phyloP scores from a whole-genome alignment of 2,329 filamentous ascomycete species.

The Nothophoma quercina region DNA sequence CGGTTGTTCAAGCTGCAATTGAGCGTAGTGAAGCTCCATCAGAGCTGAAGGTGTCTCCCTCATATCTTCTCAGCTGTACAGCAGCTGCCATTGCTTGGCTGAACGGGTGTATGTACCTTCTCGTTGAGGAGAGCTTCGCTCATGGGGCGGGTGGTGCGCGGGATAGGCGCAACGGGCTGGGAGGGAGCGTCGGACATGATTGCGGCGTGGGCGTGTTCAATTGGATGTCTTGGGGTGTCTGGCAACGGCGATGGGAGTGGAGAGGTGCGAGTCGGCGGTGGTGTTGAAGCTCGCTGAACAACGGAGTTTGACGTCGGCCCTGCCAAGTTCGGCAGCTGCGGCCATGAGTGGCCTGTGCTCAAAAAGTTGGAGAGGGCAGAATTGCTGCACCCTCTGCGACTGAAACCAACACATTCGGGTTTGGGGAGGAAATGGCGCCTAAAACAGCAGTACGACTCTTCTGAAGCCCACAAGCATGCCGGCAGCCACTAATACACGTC shows the following conservation, averaged over 20 bases:
- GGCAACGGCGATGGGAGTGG: constrained; percentile 24
- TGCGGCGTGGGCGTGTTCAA: constrained; percentile 35
- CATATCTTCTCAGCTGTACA: neutral
- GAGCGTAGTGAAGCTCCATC: neutral
- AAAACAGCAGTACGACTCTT: constrained; percentile 21
- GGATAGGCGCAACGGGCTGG: constrained; percentile 66
- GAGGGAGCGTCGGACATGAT: constrained; percentile 67
- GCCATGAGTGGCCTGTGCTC: neutral
- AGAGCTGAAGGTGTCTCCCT: neutral
- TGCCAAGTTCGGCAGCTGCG: constrained; percentile 34
- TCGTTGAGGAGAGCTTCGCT: constrained; percentile 98
- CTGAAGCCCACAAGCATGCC: too few species aligned
- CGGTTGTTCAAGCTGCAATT: constrained; percentile 12
- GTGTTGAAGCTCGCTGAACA: constrained; percentile 34
- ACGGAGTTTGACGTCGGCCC: constrained; percentile 34
- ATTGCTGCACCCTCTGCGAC: constrained; percentile 30
- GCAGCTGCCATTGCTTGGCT: neutral
- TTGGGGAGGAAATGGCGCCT: constrained; percentile 34
- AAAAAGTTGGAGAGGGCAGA: constrained; percentile 24
- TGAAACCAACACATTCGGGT: constrained; percentile 14
- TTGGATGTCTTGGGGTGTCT: constrained; percentile 33
- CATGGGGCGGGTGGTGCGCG: constrained; percentile 78
- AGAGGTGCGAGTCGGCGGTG: constrained; percentile 23
- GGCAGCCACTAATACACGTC: neutral
- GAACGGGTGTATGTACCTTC: constrained; percentile 71